Base-by-base conservation (phyloP, 345 rosid species). In the Raphanus raphanistrum region DNA sequence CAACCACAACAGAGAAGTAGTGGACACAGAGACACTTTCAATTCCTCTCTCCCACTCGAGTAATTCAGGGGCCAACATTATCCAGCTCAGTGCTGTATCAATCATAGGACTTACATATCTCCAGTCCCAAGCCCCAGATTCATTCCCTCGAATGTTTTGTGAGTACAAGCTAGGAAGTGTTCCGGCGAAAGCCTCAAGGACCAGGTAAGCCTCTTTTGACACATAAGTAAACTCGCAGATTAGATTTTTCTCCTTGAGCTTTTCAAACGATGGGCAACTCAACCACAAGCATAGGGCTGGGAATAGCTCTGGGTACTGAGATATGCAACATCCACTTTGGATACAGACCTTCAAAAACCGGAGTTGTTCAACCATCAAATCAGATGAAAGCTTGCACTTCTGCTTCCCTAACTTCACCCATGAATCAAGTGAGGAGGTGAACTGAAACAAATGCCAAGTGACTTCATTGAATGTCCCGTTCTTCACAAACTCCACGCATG, bases 201-300 rank as follows among this genome's bases (percentile, higher is more conserved):
- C 92, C 79, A 75, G 86, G 78, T 83, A 94, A 74, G 88, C 91
- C 82, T 92, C 97, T 70, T 69, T 71, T 21, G 97, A 86, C 72
- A 94, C 69, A 26, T 90, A 90, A 79, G 87, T 81, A 83, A 85
- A 89, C 80, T 92, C 97, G 69, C 74, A 62, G 48, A 86, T 79
- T 66, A 90, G 85, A 68, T 88, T 79, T 43, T 76, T 85, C 80
- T 84, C 89, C 73, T 75, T 50, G 77, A 92, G 85, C 83, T 83
- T 89, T 66, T 82, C 86, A 48, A 94, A 75, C 68, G 89, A 72
- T 66, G 98, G 97, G 45, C 90, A 90, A 82, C 75, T 87, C 84
- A 94, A 78, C 97, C 97, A 94, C 76, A 94, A 77, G 85, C 95
- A 89, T 76, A 94, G 65, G 80, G 91, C 83, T 79, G 90, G 97